These are phyloP conservation scores for Oehlia diaphana DNA, from an alignment of 192 early-diverging fungal species.

Conservation along the genomic window DNA sequence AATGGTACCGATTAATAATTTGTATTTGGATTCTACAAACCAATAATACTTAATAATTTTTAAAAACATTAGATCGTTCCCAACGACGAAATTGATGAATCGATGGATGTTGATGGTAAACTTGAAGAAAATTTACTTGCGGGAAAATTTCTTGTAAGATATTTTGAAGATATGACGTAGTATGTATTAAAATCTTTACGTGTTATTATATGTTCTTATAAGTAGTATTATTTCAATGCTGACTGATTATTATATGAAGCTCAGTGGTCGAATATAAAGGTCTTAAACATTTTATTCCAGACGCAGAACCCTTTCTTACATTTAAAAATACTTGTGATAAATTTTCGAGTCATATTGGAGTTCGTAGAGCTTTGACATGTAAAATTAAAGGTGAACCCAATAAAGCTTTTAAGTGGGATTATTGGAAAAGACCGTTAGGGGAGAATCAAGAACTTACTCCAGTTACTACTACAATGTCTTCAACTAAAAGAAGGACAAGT, in stretches of 20 bases:
- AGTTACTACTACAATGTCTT: not conserved
- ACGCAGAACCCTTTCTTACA: not conserved
- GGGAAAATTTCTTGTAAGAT: slow-evolving; percentile 14
- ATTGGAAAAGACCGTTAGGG: not conserved
- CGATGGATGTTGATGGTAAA: slow-evolving; percentile 21
- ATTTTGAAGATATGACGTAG: slow-evolving; percentile 20
- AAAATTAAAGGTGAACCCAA: slow-evolving; percentile 8
- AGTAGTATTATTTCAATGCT: not conserved
- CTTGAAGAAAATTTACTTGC: slow-evolving; percentile 18
- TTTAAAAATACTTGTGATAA: slow-evolving; percentile 10
- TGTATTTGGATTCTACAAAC: not conserved
- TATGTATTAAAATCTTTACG: not conserved
- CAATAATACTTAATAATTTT: not conserved
- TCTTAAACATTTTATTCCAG: not conserved
- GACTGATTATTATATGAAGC: not conserved
- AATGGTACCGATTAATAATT: not conserved
- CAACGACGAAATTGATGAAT: slow-evolving; percentile 6
- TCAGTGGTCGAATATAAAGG: slow-evolving; percentile 3
- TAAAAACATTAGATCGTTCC: slow-evolving; percentile 2
- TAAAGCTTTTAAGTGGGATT: slow-evolving; percentile 16
- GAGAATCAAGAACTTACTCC: not conserved
- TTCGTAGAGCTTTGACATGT: slow-evolving; percentile 1
- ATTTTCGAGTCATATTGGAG: slow-evolving; percentile 16
- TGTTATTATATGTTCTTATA: not conserved
- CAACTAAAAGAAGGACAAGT: not conserved